Evolutionary conservation across 2,329 filamentous ascomycete species (phyloP), one percentile per base, ranked within the genome.

Genomic region (Dactylellina drechsleri): DNA sequence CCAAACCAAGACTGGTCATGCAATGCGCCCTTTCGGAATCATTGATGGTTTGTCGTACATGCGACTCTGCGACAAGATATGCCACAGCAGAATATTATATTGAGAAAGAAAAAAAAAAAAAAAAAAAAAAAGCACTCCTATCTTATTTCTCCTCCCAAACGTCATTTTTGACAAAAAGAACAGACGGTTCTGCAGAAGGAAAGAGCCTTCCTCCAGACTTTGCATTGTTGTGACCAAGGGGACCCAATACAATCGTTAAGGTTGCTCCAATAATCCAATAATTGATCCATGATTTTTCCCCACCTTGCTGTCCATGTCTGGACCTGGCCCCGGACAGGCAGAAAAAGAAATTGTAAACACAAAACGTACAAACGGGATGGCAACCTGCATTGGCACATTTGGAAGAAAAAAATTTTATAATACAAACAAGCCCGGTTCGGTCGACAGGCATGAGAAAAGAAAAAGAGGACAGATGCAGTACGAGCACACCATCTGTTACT

Each of bases 131-230:
- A 43, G 61, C 10, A 10, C 31, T 8, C 6, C 31, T 36, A 7
- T 36, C 10, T 36, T 8, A 1, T 36, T 36, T 36, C 31, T 36
- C 31, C 6, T 56, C 57, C 47, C 68, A 61, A 74, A 74, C 70
- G 62, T 74, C 70, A 74, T 74, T 67, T 57, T 47, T 58, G 57
- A 70, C 57, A 70, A 31, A 40, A 58, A 52, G 10, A 47, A 18
- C 60, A 43, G 60, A 40, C 47, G 31, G 41, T 23, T 50, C 36
- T 54, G 31, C 49, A 47, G 49, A 41, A 53, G 23, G 47, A 54
- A 58, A 52, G 60, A 45, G 53, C 45, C 36, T 23, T 53, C 40
- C 62, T 43, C 45, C 13, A 7, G 23, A 26, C 4, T 47, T 59
- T 20, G 16, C 12, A 18, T 6, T 31, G 59, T 45, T 56, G 31